Percentiles rank a stretch among this genome's conserved stretches.
Conservation (phyloP, 2,329 filamentous ascomycete genomes). For the Anthostomella pinea region DNA sequence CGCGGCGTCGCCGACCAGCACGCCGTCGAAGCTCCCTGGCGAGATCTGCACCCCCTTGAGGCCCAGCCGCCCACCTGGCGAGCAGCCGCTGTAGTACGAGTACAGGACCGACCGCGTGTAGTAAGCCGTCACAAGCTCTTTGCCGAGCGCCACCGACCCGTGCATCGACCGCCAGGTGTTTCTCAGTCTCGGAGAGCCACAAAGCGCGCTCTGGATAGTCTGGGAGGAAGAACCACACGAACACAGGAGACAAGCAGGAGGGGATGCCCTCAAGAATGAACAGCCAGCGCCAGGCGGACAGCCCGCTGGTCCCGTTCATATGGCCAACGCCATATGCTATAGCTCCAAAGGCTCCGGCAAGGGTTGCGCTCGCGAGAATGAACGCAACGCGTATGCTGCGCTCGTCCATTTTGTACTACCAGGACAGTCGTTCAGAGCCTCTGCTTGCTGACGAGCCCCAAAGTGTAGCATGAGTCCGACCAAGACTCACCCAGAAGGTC, state of each 20-base stretch:
- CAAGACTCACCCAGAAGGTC: slow-evolving; percentile 56
- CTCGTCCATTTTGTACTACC: slow-evolving; percentile 63
- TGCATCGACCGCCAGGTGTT: slow-evolving; percentile 51
- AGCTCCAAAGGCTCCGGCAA: slow-evolving; percentile 71
- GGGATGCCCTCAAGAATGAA: slow-evolving; percentile 44
- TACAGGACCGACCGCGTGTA: slow-evolving; percentile 42
- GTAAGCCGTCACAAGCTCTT: slow-evolving; percentile 45
- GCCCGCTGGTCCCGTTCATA: slow-evolving; percentile 61
- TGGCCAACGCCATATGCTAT: slow-evolving; percentile 72
- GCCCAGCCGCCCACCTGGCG: slow-evolving; percentile 57
- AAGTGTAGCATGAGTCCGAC: background rate
- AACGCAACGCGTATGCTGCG: slow-evolving; percentile 70
- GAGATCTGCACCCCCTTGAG: slow-evolving; percentile 50
- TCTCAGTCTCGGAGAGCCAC: slow-evolving; percentile 61
- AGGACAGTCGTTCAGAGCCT: background rate
- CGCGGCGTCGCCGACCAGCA: slow-evolving; percentile 47
- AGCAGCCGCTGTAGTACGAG: slow-evolving; percentile 56
- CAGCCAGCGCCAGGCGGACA: slow-evolving; percentile 71
- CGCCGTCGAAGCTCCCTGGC: slow-evolving; percentile 56
- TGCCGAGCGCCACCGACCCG: slow-evolving; percentile 46
- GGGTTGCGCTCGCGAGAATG: slow-evolving; percentile 65
- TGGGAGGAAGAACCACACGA: slow-evolving; percentile 60
- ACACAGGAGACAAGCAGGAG: slow-evolving; percentile 52
- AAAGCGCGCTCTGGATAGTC: slow-evolving; percentile 64
- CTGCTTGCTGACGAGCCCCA: too few species aligned